Conservation (phyloP, 352 stramenopile genomes). For the Pythium scleroteichum region DNA sequence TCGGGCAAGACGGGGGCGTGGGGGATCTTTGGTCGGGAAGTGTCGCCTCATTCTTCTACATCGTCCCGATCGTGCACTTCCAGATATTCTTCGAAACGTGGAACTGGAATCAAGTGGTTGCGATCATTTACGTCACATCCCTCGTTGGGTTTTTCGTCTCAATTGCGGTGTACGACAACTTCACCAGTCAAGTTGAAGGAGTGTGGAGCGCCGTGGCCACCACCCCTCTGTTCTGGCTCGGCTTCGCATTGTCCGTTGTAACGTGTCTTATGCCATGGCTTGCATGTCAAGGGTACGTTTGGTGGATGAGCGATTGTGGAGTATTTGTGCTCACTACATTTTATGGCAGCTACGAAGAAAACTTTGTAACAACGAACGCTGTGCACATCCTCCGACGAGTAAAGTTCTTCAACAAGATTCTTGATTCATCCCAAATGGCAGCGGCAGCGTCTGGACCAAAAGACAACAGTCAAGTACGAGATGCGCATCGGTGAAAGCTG, state of each 20-base stretch:
- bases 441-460: slow-evolving; percentile 15
- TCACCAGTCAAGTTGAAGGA: slow-evolving; percentile 48
- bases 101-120: slow-evolving; percentile 67
- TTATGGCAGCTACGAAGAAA: slow-evolving; percentile 59
- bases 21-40: slow-evolving; percentile 88
- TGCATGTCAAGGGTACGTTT: slow-evolving; percentile 65
- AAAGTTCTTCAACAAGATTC: slow-evolving; percentile 74
- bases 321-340: not conserved
- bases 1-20: slow-evolving; percentile 40
- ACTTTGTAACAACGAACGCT: slow-evolving; percentile 69
- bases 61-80: slow-evolving; percentile 93
- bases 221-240: slow-evolving; percentile 61
- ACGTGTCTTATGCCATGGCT: slow-evolving; percentile 61
- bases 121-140: slow-evolving; percentile 46
- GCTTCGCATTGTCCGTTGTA: slow-evolving; percentile 42
- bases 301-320: not conserved
- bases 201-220: slow-evolving; percentile 38
- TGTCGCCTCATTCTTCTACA: slow-evolving; percentile 91
- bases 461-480: slow-evolving; percentile 4
- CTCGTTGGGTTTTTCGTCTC: slow-evolving; percentile 49
- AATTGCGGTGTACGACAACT: slow-evolving; percentile 58
- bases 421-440: slow-evolving; percentile 46
- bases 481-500: slow-evolving; percentile 11
- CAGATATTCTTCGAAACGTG: slow-evolving; percentile 80
- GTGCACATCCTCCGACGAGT: slow-evolving; percentile 75